A percentile compares a stretch with the other conserved stretches of the same genome.
Evolutionary conservation across 495 filamentous ascomycete species (phyloP).

Genomic region (Aspergillus hancockii): DNA sequence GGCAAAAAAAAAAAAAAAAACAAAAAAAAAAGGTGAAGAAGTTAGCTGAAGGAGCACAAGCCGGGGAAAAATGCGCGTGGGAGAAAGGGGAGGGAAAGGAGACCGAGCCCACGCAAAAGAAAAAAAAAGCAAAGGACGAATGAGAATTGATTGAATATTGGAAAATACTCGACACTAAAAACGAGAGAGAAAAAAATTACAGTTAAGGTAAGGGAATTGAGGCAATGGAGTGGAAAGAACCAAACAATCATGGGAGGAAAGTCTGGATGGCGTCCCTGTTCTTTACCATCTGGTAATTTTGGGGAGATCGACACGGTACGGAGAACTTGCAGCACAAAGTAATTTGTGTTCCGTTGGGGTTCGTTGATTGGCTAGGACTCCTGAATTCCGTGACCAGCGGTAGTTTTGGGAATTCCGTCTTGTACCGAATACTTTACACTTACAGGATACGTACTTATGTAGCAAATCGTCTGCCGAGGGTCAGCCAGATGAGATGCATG

Average conservation of each 20-base stretch:
- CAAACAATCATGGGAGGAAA: neutral
- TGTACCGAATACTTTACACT: neutral
- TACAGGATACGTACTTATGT: neutral
- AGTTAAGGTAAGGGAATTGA: neutral
- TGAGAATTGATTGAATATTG: slow-evolving; percentile 8
- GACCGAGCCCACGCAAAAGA: neutral
- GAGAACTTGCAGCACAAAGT: neutral
- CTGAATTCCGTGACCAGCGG: neutral
- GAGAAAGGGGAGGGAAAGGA: neutral
- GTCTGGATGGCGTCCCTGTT: neutral
- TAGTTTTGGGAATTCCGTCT: neutral
- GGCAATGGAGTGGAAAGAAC: slow-evolving; percentile 4
- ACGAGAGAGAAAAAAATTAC: slow-evolving; percentile 13
- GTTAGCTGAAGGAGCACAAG: neutral
- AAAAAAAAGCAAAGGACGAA: slow-evolving; percentile 17
- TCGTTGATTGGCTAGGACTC: neutral
- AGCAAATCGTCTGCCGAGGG: neutral
- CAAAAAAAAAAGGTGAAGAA: neutral
- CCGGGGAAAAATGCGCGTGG: neutral
- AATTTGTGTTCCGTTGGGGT: slow-evolving; percentile 7
- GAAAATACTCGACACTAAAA: slow-evolving; percentile 5
- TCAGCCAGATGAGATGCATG: neutral
- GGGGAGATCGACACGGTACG: neutral
- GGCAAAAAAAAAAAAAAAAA: slow-evolving; percentile 10
- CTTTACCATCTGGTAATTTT: slow-evolving; percentile 1